A percentile compares a stretch with the other conserved stretches of the same genome.
Evolutionary conservation across 2,329 filamentous ascomycete genomes (phyloP).

Genomic region (Pyricularia pennisetigena): DNA sequence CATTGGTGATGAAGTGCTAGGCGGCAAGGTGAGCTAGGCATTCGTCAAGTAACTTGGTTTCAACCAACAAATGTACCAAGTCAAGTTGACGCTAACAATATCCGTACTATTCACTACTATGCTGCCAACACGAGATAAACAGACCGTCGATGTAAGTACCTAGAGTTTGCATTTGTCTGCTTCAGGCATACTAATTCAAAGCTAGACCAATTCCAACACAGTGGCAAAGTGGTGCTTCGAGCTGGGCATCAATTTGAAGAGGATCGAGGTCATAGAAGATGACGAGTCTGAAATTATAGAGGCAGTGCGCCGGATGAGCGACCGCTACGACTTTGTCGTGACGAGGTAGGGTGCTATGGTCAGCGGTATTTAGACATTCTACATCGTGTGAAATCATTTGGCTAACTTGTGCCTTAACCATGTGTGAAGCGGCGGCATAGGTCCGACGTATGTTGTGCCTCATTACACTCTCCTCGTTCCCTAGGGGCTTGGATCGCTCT

Average conservation of each 20-base stretch:
- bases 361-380: neutral
- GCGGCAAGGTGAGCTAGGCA: slow-evolving; percentile 65
- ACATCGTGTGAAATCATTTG: slow-evolving; percentile 8
- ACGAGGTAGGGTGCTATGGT: slow-evolving; percentile 45
- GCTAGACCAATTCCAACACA: slow-evolving; percentile 53
- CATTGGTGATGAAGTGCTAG: slow-evolving; percentile 94
- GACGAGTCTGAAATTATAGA: slow-evolving; percentile 87
- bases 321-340: slow-evolving; percentile 86
- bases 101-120: neutral
- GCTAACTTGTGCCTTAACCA: neutral
- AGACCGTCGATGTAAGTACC: slow-evolving; percentile 8
- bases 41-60: neutral
- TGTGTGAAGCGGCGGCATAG: slow-evolving; percentile 66
- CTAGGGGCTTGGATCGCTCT: neutral
- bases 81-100: neutral
- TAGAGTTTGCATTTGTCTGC: neutral
- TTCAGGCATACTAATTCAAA: slow-evolving; percentile 6
- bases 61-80: neutral
- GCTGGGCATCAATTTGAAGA: slow-evolving; percentile 60
- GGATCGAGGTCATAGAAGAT: slow-evolving; percentile 88
- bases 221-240: slow-evolving; percentile 57
- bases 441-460: slow-evolving; percentile 63
- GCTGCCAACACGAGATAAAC: neutral
- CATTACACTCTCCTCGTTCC: neutral
- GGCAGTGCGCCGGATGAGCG: slow-evolving; percentile 77